phyloP scores from a whole-genome alignment of 2,329 filamentous ascomycete species.

The Lomentospora prolificans region DNA sequence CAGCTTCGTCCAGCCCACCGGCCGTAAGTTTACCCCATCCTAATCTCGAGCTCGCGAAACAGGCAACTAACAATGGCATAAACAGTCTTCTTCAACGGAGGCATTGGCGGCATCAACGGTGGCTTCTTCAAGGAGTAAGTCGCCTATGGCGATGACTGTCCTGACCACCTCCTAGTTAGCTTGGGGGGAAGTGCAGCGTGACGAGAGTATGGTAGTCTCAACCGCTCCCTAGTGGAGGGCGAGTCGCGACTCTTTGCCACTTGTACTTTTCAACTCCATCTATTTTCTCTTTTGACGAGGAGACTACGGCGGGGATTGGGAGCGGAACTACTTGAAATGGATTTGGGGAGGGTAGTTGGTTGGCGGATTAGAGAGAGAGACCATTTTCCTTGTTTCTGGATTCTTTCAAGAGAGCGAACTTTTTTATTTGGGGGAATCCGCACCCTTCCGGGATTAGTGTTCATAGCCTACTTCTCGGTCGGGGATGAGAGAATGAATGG shows the following conservation, averaged over 20 bases:
- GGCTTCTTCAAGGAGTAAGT: constrained; percentile 3
- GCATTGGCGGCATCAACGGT: background rate
- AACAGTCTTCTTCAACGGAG: constrained; percentile 1
- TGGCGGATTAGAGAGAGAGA: constrained; percentile 2
- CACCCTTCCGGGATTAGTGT: constrained; percentile 3
- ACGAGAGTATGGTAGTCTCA: background rate
- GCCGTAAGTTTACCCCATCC: background rate
- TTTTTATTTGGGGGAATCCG: background rate
- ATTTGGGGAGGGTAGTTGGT: background rate
- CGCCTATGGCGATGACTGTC: background rate
- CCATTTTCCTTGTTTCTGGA: constrained; percentile 4
- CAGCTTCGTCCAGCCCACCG: constrained; percentile 15
- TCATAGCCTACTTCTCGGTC: constrained; percentile 5
- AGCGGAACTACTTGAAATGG: background rate
- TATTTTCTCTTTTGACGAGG: background rate
- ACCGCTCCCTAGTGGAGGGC: background rate
- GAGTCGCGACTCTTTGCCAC: background rate
- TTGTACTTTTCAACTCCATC: background rate
- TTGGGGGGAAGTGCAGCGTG: background rate
- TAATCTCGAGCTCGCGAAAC: background rate
- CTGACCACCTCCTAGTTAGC: background rate
- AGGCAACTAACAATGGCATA: background rate
- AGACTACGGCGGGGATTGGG: background rate
- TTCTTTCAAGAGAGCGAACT: constrained; percentile 5
- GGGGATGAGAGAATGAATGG: constrained; percentile 7